Conservation (phyloP, 2,329 filamentous ascomycete genomes). For the Leptodontidium sp. region DNA sequence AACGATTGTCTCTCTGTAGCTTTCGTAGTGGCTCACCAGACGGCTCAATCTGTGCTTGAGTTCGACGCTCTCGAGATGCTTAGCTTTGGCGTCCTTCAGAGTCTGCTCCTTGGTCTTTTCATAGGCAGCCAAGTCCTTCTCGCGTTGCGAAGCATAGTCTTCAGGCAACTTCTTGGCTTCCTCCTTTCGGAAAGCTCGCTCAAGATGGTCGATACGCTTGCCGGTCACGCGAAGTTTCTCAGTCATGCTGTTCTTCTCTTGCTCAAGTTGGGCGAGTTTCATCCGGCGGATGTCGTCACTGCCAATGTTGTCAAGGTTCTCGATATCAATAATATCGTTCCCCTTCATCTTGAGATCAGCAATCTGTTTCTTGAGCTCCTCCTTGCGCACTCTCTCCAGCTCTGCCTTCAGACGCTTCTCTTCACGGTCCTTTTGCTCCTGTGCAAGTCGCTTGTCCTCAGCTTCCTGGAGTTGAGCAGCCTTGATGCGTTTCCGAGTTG, state of each 20-base stretch:
- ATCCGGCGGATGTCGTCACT: conserved; percentile 90
- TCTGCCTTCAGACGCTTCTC: conserved; percentile 86
- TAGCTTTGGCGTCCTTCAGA: conserved; percentile 80
- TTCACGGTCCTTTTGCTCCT: conserved; percentile 92
- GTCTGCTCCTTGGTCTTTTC: conserved; percentile 81
- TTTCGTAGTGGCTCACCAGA: conserved; percentile 84
- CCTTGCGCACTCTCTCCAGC: conserved; percentile 87
- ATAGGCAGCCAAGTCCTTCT: conserved; percentile 80
- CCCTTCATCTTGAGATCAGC: conserved; percentile 91
- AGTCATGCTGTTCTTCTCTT: conserved; percentile 95
- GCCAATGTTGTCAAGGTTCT: conserved; percentile 86
- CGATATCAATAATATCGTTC: conserved; percentile 76
- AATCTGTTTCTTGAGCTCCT: conserved; percentile 92
- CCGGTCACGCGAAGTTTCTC: conserved; percentile 90
- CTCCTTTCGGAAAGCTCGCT: conserved; percentile 95
- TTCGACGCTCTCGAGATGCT: conserved; percentile 91
- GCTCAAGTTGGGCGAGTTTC: conserved; percentile 94
- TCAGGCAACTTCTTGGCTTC: conserved; percentile 89
- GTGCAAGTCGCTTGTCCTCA: conserved; percentile 86
- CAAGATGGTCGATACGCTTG: conserved; percentile 96
- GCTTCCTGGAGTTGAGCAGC: conserved; percentile 90
- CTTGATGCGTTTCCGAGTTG: conserved; percentile 83
- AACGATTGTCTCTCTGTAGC: conserved; percentile 82
- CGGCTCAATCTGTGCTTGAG: conserved; percentile 92
- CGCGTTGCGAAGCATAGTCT: conserved; percentile 85